phyloP scores from a whole-genome alignment of 306 rosid genomes.

The Acacia crassicarpa region DNA sequence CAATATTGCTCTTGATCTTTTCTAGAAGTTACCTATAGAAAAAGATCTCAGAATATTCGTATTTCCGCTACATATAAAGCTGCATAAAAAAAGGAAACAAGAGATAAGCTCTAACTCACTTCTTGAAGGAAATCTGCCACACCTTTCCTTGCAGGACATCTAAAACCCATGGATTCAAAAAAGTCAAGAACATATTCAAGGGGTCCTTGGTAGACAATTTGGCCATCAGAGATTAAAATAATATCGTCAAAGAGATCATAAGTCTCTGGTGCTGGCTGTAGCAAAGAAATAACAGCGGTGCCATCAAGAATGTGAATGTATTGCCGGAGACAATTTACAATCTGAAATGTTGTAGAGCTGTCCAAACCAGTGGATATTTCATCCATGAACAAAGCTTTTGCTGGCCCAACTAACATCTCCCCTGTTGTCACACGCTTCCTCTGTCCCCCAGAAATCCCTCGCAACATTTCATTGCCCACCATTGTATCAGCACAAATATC shows the following conservation, averaged over 20 bases:
- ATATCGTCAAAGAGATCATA: slow-evolving; percentile 60
- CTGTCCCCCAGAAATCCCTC: slow-evolving; percentile 95
- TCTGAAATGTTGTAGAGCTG: slow-evolving; percentile 65
- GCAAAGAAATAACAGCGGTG: slow-evolving; percentile 53
- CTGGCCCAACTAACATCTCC: slow-evolving; percentile 67
- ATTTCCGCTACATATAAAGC: background rate
- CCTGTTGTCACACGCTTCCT: slow-evolving; percentile 83
- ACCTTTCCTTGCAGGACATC: slow-evolving; percentile 59
- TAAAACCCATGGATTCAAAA: slow-evolving; percentile 52
- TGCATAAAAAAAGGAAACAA: background rate
- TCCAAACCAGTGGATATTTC: slow-evolving; percentile 65
- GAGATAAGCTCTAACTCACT: slow-evolving; percentile 34
- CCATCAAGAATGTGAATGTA: slow-evolving; percentile 47
- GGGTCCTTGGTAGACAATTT: slow-evolving; percentile 62
- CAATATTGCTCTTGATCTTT: slow-evolving; percentile 67
- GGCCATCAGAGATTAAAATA: slow-evolving; percentile 56
- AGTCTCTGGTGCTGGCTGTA: slow-evolving; percentile 65
- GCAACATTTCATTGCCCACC: slow-evolving; percentile 74
- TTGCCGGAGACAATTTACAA: slow-evolving; percentile 48
- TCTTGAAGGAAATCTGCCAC: slow-evolving; percentile 65
- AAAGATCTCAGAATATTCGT: background rate
- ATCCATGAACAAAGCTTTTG: slow-evolving; percentile 61
- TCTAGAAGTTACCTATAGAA: slow-evolving; percentile 52
- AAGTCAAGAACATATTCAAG: slow-evolving; percentile 48
- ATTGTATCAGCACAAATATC: slow-evolving; percentile 79